Conservation (phyloP, 352 stramenopile genomes). For the Pythium phragmitis region DNA sequence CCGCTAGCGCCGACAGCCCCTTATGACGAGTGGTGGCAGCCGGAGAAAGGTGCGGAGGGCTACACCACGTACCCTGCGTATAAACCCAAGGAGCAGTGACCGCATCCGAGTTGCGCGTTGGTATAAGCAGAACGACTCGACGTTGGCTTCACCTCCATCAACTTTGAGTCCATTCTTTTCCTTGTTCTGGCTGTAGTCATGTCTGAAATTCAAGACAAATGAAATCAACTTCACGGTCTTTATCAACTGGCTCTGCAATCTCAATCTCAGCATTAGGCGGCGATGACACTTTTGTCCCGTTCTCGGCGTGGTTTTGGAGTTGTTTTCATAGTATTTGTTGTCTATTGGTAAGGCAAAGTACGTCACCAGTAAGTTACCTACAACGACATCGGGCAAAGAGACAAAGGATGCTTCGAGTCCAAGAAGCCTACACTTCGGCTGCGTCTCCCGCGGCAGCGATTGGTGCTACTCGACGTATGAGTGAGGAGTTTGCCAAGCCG, state of each 20-base stretch:
- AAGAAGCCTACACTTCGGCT: not conserved
- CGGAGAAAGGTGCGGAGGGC: not conserved
- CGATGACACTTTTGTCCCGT: slow-evolving; percentile 41
- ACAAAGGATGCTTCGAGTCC: not conserved
- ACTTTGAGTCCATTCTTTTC: slow-evolving; percentile 37
- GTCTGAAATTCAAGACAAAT: slow-evolving; percentile 37
- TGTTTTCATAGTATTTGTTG: too few relatives aligned
- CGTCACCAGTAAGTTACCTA: slow-evolving; percentile 22
- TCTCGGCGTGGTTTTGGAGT: slow-evolving; percentile 17
- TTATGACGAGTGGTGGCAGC: not conserved
- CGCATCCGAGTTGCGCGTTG: too few relatives aligned
- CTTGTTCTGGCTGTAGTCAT: slow-evolving; percentile 41
- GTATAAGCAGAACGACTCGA: slow-evolving; percentile 14
- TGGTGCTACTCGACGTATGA: slow-evolving; percentile 11
- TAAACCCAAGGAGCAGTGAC: not conserved
- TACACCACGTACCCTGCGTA: not conserved
- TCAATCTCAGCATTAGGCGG: slow-evolving; percentile 35
- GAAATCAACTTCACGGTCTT: slow-evolving; percentile 40
- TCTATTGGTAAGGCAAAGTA: slow-evolving; percentile 22
- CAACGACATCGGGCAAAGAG: slow-evolving; percentile 5
- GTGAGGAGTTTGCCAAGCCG: slow-evolving; percentile 25
- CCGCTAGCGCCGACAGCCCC: slow-evolving; percentile 28
- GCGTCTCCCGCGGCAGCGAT: not conserved
- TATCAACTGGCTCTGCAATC: slow-evolving; percentile 41
- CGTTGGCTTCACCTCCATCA: slow-evolving; percentile 41